Evolutionary conservation across 257 asterid species (phyloP), one percentile per base, ranked within the genome.

Genomic region (Henckelia pumila): DNA sequence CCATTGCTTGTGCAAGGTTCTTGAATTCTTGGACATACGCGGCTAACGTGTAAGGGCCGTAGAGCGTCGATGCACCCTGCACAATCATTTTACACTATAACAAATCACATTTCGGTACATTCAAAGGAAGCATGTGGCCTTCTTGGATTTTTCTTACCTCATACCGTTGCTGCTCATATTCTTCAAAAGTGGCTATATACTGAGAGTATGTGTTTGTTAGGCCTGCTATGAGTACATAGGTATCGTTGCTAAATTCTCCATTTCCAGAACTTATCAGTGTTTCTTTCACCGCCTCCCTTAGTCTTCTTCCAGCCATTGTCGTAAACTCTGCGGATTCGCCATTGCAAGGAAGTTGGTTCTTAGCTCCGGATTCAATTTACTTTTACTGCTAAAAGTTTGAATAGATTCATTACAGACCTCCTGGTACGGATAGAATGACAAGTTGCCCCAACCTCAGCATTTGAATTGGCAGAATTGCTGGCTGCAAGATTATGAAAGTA

Each of bases 21-120:
- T 82, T 78, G 85, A 86, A 78, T 79, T 86, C 93, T 84, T 84
- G 94, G 59, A 86, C 75, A 69, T 86, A 84, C 3, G 94, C 94
- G 25, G 89, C 78, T 30, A 86, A 30, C 25, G 86, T 84, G 67
- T 86, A 86, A 5, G 94, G 94, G 20, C 90, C 94, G 4, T 84
- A 84, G 5, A 86, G 79, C 0, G 93, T 84, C 10, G 93, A 84
- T 57, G 94, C 88, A 60, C 82, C 88, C 87, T 86, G 80, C 20
- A 7, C 11, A 28, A 32, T 30, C 25, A 14, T 65, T 63, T 22
- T 23, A 5, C 25, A 19, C n/a, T n/a, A 19, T 8, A 20, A 25
- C 19, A 59, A 11, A 21, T 23, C 19, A 6, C 22, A 21, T 4
- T 55, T 26, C 0, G 50, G 50, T 13, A 40, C 20, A 0, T 61